phyloP scores from a whole-genome alignment of 345 rosid species.

The Citrus inodora region DNA sequence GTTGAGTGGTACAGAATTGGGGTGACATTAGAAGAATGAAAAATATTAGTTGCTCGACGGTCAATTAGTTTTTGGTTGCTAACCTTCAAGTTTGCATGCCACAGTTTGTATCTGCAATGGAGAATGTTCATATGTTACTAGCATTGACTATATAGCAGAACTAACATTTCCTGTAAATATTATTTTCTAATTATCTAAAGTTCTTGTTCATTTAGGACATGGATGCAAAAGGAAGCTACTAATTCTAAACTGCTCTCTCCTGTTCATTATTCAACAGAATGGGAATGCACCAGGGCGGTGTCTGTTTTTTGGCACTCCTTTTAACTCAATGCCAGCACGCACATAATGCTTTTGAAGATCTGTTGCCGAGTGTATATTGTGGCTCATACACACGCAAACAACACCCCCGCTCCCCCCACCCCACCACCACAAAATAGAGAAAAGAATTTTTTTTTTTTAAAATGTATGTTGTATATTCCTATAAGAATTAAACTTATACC shows the following conservation, averaged over 20 bases:
- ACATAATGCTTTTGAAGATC: too few relatives aligned
- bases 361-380: too few relatives aligned
- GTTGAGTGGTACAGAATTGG: neutral
- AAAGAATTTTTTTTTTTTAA: too few relatives aligned
- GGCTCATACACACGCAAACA: too few relatives aligned
- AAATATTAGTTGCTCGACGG: neutral
- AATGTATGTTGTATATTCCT: too few relatives aligned
- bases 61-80: neutral
- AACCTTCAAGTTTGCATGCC: neutral
- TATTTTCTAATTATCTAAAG: neutral
- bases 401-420: too few relatives aligned
- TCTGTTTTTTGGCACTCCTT: neutral
- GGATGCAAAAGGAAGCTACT: neutral
- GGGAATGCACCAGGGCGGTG: neutral
- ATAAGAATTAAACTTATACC: too few relatives aligned
- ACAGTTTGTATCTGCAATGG: neutral
- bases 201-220: neutral
- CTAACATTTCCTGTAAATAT: neutral
- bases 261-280: neutral
- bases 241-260: neutral
- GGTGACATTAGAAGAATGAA: neutral
- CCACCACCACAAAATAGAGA: too few relatives aligned
- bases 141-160: neutral
- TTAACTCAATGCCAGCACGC: too few relatives aligned
- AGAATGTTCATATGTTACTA: neutral